These are phyloP conservation scores for Torrubiella hemipterigena DNA, from an alignment of 2,329 filamentous ascomycete genomes.

Conservation along the genomic window DNA sequence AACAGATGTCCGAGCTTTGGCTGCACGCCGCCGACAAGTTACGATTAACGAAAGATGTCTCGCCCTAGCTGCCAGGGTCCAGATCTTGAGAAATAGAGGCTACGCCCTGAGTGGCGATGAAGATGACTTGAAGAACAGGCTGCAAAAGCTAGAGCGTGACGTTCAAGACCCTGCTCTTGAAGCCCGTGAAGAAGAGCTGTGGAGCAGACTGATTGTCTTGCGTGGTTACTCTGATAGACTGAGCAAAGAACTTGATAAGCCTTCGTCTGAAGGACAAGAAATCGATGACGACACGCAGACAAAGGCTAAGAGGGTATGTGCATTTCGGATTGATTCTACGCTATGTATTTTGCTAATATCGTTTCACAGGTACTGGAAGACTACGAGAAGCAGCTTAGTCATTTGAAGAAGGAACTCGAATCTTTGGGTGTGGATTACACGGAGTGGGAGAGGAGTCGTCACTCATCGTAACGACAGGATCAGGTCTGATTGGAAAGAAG, in stretches of 20 bases:
- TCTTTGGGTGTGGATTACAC: conserved; percentile 45
- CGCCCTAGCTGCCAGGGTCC: conserved; percentile 64
- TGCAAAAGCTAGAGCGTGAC: conserved; percentile 55
- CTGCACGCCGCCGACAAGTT: conserved; percentile 60
- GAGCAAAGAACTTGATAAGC: conserved; percentile 61
- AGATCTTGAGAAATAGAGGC: conserved; percentile 68
- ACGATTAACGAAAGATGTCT: conserved; percentile 63
- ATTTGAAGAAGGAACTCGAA: conserved; percentile 63
- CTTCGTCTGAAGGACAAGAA: conserved; percentile 43
- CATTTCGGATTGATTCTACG: not conserved
- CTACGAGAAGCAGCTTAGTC: conserved; percentile 68
- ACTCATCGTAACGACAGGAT: no score
- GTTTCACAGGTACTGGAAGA: conserved; percentile 57
- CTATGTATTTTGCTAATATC: conserved; percentile 7
- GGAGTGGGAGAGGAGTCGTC: conserved; percentile 40
- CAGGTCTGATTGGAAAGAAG: no score
- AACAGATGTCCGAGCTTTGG: conserved; percentile 60
- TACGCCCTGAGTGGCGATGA: conserved; percentile 72
- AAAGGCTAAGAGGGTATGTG: conserved; percentile 60
- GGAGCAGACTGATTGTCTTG: conserved; percentile 68
- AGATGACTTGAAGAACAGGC: conserved; percentile 63
- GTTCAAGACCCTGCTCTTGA: conserved; percentile 64
- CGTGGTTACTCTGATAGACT: conserved; percentile 61
- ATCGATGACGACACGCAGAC: conserved; percentile 59
- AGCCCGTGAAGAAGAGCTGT: conserved; percentile 72